Conservation (phyloP, 306 rosid genomes). For the Cicer bijugum region DNA sequence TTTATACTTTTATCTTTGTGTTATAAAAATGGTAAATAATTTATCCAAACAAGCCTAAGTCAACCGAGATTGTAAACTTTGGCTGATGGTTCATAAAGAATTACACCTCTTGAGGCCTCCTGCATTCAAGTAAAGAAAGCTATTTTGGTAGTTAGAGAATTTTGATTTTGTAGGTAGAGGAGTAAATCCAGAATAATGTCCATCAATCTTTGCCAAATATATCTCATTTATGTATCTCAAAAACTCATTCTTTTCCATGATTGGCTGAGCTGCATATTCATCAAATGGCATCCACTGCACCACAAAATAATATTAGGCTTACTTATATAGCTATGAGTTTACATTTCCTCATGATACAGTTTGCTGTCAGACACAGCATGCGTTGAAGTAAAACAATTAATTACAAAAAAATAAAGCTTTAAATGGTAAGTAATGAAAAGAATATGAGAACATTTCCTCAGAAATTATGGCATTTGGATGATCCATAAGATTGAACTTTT, state of each 20-base stretch:
- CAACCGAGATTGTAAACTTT: neutral
- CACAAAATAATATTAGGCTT: slow-evolving; percentile 29
- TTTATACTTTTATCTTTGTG: too few species aligned
- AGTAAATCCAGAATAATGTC: slow-evolving; percentile 67
- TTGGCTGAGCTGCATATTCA: slow-evolving; percentile 68
- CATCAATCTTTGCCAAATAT: slow-evolving; percentile 59
- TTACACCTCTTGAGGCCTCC: slow-evolving; percentile 49
- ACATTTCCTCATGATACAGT: slow-evolving; percentile 12
- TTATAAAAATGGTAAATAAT: too few species aligned
- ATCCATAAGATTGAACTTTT: slow-evolving; percentile 32
- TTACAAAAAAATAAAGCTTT: neutral
- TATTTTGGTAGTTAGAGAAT: slow-evolving; percentile 35
- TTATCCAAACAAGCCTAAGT: neutral
- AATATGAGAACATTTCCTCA: neutral
- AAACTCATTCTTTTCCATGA: slow-evolving; percentile 53
- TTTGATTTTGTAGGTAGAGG: slow-evolving; percentile 47
- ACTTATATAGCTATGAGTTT: neutral
- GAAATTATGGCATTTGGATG: slow-evolving; percentile 6
- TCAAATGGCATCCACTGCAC: slow-evolving; percentile 88
- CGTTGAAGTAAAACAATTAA: slow-evolving; percentile 5
- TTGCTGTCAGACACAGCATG: neutral
- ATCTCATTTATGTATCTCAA: slow-evolving; percentile 50
- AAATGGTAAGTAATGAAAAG: neutral
- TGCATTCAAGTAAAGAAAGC: slow-evolving; percentile 58
- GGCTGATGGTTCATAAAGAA: slow-evolving; percentile 38